phyloP scores from a whole-genome alignment of 202 grass and related monocot species.

The Setaria viridis region DNA sequence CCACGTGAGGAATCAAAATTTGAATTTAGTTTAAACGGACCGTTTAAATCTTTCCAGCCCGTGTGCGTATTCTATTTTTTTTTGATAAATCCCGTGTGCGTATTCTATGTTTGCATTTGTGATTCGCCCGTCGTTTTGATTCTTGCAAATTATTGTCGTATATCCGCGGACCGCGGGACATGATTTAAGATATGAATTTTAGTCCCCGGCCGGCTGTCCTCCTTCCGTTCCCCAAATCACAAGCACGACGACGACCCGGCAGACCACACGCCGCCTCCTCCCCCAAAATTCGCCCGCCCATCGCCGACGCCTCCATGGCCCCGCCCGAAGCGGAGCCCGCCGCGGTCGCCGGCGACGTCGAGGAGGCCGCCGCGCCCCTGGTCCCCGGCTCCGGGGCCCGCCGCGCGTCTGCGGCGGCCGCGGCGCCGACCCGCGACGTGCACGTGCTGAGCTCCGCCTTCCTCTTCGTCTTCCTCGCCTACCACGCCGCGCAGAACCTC shows the following conservation, averaged over 20 bases:
- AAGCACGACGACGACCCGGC: too few relatives aligned
- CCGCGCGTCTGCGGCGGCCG: neutral
- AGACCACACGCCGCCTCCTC: neutral
- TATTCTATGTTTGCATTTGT: too few relatives aligned
- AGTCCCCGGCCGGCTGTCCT: neutral
- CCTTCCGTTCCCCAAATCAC: conserved; percentile 29
- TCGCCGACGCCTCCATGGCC: conserved; percentile 25
- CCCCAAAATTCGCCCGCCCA: neutral
- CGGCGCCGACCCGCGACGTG: conserved; percentile 53
- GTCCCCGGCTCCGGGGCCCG: conserved; percentile 10
- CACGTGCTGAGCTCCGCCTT: conserved; percentile 83
- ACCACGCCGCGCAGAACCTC: conserved; percentile 95
- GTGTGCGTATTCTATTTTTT: neutral
- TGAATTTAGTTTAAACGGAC: neutral
- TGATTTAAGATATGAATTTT: neutral
- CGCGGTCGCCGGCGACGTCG: conserved; percentile 29
- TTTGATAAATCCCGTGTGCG: neutral
- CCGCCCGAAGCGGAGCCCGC: neutral
- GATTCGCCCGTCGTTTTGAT: too few relatives aligned
- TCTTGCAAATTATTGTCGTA: neutral
- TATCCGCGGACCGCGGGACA: too few relatives aligned
- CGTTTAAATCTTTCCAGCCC: neutral
- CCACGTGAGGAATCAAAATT: neutral
- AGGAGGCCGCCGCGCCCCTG: conserved; percentile 52
- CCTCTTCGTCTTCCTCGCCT: conserved; percentile 95